Percentiles rank a stretch among this genome's conserved stretches.
Conservation (phyloP, 139 green algal species). For the Closterium sp. region DNA sequence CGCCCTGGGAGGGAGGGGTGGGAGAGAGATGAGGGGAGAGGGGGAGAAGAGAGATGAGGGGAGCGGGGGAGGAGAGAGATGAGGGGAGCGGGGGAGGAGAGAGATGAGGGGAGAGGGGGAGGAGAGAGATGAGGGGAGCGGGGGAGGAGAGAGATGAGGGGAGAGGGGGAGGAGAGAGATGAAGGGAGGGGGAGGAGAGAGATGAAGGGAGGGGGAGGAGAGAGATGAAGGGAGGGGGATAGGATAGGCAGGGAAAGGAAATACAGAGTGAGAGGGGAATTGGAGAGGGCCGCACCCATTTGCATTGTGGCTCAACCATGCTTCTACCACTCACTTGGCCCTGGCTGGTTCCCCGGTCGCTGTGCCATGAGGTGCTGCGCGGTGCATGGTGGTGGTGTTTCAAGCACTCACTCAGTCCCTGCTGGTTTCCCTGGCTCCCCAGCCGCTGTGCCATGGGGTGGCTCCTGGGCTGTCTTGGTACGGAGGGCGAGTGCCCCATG, state of each 20-base stretch:
- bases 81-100: constrained; percentile 15
- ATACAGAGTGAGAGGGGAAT: too few relatives aligned
- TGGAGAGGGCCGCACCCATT: too few relatives aligned
- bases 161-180: neutral
- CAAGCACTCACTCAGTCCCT: neutral
- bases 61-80: constrained; percentile 13
- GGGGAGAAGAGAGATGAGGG: neutral
- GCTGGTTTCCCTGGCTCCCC: neutral
- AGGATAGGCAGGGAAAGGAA: too few relatives aligned
- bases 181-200: neutral
- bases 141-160: neutral
- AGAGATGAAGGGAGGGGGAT: neutral
- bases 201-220: neutral
- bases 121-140: neutral
- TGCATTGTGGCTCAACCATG: too few relatives aligned
- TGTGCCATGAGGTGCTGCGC: too few relatives aligned
- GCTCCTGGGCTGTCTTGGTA: neutral
- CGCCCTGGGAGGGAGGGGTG: neutral
- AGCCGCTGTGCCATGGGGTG: neutral
- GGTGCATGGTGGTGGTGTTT: too few relatives aligned
- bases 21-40: neutral
- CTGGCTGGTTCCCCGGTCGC: neutral
- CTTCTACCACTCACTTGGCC: too few relatives aligned
- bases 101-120: constrained; percentile 4
- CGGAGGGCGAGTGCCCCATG: neutral